A percentile compares a stretch with the other conserved stretches of the same genome.
Conservation (phyloP, 1,284 basidiomycete species). For the Microbotryum lychnidis-dioicae region DNA sequence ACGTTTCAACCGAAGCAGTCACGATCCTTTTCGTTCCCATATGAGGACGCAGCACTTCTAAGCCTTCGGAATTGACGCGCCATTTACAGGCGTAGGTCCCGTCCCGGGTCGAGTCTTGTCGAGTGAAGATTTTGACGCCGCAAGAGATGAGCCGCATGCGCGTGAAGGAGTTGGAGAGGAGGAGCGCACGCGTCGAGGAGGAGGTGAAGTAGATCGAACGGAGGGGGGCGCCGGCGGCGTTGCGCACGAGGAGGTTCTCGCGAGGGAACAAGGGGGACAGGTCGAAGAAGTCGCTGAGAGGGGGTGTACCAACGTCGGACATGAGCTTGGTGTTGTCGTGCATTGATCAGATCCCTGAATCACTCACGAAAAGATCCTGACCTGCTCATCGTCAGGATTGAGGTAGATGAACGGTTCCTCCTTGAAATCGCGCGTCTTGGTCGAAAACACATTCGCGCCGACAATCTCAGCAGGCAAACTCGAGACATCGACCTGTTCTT, state of each 20-base stretch:
- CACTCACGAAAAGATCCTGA: conserved; percentile 60
- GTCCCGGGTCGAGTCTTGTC: conserved; percentile 48
- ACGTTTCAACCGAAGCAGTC: conserved; percentile 51
- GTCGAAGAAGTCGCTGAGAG: conserved; percentile 59
- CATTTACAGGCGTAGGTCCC: conserved; percentile 47
- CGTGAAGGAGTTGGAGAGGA: conserved; percentile 74
- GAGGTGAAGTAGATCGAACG: conserved; percentile 87
- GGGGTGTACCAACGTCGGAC: conserved; percentile 3
- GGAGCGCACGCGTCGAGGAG: conserved; percentile 61
- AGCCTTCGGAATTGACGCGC: conserved; percentile 71
- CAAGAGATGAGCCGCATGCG: conserved; percentile 79
- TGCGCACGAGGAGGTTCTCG: conserved; percentile 74
- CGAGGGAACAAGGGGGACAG: conserved; percentile 67
- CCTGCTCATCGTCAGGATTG: conserved; percentile 56
- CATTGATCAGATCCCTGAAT: neutral
- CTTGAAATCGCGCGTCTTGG: conserved; percentile 50
- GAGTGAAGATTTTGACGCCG: conserved; percentile 67
- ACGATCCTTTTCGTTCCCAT: conserved; percentile 59
- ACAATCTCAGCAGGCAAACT: conserved; percentile 7
- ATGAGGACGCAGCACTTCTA: conserved; percentile 73
- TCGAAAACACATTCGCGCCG: neutral
- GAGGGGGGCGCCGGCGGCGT: conserved; percentile 64
- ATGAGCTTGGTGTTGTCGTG: neutral
- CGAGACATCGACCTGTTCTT: conserved; percentile 2
- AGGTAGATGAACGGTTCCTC: conserved; percentile 87